Base-by-base conservation (phyloP, 2,329 filamentous ascomycete genomes). In the Penicillium griseofulvum region DNA sequence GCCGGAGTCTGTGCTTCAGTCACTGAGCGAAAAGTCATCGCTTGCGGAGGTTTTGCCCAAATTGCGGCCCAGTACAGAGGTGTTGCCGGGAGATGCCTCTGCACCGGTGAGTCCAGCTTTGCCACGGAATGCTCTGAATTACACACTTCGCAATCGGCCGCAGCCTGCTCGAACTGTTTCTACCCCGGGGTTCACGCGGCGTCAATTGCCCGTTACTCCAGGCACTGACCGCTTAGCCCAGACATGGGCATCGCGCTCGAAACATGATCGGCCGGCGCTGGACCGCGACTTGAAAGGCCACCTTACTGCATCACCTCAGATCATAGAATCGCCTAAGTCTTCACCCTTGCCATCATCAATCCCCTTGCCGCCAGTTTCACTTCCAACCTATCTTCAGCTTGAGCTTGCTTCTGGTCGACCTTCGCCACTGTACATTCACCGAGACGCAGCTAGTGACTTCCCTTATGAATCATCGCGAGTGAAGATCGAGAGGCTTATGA, bases 381-480 rank as follows among this genome's bases (percentile, higher is more conserved):
- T 87, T 49, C 83, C 84, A 1, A 86, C 84, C 0, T 87, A 87
- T 64, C 74, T 87, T n/a, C 84, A 87, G 56, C 75, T 87, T 28
- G 85, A 87, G 66, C 76, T 87, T 41, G 82, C 84, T 1, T 83
- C 84, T 3, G 78, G 80, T 33, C 75, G 80, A 14, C 85, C 85
- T 2, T 86, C 85, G 17, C 81, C 83, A 1, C 69, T 87, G 49
- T 87, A 87, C 64, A 85, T 87, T 37, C 83, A 87, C 64, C 81
- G 81, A 11, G 79, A 84, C 5, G 71, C 76, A 5, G 76, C 75
- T 37, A 79, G 72, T 58, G 84, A 87, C 57, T 83, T 84, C 24
- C 91, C 91, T 0, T 97, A 97, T 73, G 94, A 99, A 72, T 96
- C 92, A 4, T 93, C 90, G 22, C 88, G 88, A 29, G 84, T 96